Conservation (phyloP, 2,329 filamentous ascomycete species). For the Penicillium hordei region DNA sequence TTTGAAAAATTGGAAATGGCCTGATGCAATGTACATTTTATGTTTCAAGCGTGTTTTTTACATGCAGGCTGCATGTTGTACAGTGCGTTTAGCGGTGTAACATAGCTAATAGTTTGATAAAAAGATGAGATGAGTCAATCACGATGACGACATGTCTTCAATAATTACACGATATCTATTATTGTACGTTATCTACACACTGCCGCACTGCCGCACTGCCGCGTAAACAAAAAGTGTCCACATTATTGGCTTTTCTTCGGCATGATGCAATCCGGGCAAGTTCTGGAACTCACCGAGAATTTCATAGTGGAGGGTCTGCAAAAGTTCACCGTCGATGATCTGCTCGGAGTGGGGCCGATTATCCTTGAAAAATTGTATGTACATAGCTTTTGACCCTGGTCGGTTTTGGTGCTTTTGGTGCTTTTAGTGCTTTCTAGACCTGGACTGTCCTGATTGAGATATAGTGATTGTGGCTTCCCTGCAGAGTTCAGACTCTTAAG, state of each 20-base stretch:
- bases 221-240: not conserved
- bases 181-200: not conserved
- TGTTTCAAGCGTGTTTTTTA: not conserved
- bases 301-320: slow-evolving; percentile 1
- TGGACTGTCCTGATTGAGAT: too few relatives aligned
- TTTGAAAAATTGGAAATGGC: not conserved
- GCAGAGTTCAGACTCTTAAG: not conserved
- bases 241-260: not conserved
- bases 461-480: not conserved
- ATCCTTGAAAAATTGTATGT: not conserved
- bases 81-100: not conserved
- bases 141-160: not conserved
- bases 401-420: too few relatives aligned
- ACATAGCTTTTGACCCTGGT: not conserved
- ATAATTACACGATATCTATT: not conserved
- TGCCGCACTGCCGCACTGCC: not conserved
- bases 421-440: not conserved
- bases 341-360: slow-evolving; percentile 2
- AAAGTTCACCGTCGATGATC: slow-evolving; percentile 7
- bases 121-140: not conserved
- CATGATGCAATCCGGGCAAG: slow-evolving; percentile 7
- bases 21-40: not conserved
- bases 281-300: slow-evolving; percentile 9
- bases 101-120: not conserved
- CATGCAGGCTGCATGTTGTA: not conserved